These are phyloP conservation scores for Pseudogymnoascus sp. DNA, from an alignment of 2,329 filamentous ascomycete genomes.

Conservation along the genomic window DNA sequence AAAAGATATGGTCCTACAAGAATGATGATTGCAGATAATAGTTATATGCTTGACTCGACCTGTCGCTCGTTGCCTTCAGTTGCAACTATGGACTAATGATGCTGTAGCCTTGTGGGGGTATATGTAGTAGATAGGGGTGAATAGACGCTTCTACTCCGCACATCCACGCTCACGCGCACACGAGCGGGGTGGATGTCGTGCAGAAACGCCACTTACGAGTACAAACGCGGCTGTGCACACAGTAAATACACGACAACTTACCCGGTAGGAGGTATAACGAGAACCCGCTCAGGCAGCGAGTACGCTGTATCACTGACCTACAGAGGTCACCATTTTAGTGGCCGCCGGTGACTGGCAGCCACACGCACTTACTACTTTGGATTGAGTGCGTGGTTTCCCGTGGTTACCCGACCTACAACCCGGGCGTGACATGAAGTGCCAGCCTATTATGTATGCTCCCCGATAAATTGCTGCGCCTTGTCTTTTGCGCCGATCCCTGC, in stretches of 20 bases:
- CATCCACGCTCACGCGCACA: background rate
- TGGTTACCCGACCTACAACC: background rate
- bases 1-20: background rate
- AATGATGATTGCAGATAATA: background rate
- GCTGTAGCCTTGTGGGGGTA: background rate
- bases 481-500: background rate
- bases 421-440: background rate
- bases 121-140: background rate
- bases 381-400: background rate
- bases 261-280: background rate
- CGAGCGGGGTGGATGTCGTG: background rate
- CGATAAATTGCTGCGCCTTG: background rate
- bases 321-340: background rate
- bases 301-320: background rate
- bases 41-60: background rate
- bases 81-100: background rate
- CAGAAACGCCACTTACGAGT: background rate
- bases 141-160: background rate
- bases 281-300: background rate
- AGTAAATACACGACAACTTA: background rate
- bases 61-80: background rate
- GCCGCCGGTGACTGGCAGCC: background rate
- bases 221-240: background rate
- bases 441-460: background rate
- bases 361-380: background rate